A percentile compares a stretch with the other conserved stretches of the same genome.
These are phyloP conservation scores for Microthyrium microscopicum DNA, from an alignment of 2,329 filamentous ascomycete species.

Conservation along the genomic window DNA sequence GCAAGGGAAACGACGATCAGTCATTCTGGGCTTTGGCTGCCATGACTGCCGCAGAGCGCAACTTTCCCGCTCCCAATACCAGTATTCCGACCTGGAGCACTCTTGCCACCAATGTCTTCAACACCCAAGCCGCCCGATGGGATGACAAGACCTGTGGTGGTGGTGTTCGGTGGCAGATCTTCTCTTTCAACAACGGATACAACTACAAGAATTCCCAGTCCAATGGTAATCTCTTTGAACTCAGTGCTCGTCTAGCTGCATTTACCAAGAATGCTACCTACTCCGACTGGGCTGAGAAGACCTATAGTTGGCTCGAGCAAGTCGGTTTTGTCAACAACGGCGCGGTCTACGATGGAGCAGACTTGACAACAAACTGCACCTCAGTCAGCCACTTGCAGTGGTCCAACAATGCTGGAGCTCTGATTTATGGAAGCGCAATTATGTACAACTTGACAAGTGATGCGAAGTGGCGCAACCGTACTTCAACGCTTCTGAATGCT, in stretches of 20 bases:
- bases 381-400: conserved; percentile 39
- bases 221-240: conserved; percentile 40
- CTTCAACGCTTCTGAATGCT: conserved; percentile 18
- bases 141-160: conserved; percentile 49
- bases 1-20: conserved; percentile 39
- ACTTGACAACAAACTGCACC: conserved; percentile 30
- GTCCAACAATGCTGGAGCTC: conserved; percentile 49
- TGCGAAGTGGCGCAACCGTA: conserved; percentile 17
- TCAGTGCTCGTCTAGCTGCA: conserved; percentile 50
- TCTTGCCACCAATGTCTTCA: conserved; percentile 63
- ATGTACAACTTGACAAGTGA: conserved; percentile 4
- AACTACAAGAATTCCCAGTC: conserved; percentile 41
- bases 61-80: conserved; percentile 23
- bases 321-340: conserved; percentile 33
- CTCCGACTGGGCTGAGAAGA: conserved; percentile 52
- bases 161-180: conserved; percentile 76
- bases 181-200: conserved; percentile 55
- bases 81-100: conserved; percentile 57
- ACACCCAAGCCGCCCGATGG: conserved; percentile 59
- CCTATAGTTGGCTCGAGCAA: conserved; percentile 36
- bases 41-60: conserved; percentile 37
- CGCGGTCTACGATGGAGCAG: conserved; percentile 33
- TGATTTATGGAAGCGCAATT: conserved; percentile 35
- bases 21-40: conserved; percentile 40
- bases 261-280: conserved; percentile 72